These are phyloP conservation scores for Fusarium sp. DNA, from an alignment of 2,329 filamentous ascomycete genomes.

Conservation along the genomic window DNA sequence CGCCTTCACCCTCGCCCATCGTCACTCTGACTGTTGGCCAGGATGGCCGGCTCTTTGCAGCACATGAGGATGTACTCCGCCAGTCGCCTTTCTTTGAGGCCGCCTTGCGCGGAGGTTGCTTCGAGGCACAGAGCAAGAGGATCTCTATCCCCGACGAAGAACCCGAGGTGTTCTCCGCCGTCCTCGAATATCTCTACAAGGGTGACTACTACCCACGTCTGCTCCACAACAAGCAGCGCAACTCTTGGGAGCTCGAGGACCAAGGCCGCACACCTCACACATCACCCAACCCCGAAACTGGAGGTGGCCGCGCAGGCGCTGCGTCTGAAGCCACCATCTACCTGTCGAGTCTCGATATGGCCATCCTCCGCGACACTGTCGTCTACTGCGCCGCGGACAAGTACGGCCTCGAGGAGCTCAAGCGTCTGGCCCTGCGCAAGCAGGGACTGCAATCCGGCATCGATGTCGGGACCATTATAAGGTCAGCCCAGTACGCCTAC, in stretches of 20 bases:
- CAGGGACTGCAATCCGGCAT: conserved; percentile 93
- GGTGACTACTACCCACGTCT: conserved; percentile 94
- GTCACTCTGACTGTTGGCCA: conserved; percentile 85
- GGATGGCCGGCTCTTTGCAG: conserved; percentile 91
- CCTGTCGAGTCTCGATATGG: conserved; percentile 76
- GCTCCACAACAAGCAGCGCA: conserved; percentile 84
- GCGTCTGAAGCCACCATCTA: conserved; percentile 69
- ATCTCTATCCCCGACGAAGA: conserved; percentile 79
- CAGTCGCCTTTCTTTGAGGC: conserved; percentile 85
- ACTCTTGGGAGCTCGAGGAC: conserved; percentile 91
- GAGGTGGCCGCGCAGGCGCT: conserved; percentile 56
- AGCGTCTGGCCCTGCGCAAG: conserved; percentile 90
- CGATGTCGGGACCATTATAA: conserved; percentile 89
- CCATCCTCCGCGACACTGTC: conserved; percentile 89
- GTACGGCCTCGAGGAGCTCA: conserved; percentile 92
- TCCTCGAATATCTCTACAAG: conserved; percentile 98
- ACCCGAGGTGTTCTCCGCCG: conserved; percentile 90
- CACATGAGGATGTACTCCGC: conserved; percentile 90
- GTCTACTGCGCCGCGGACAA: conserved; percentile 93
- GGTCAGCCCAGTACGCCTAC: conserved; percentile 94
- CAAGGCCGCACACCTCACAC: conserved; percentile 53
- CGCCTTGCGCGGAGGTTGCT: conserved; percentile 76
- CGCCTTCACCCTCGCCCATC: conserved; percentile 70
- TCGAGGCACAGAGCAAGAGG: conserved; percentile 80
- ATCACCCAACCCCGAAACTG: conserved; percentile 62